Percentiles rank a stretch among this genome's conserved stretches.
Evolutionary conservation across 192 early-diverging fungal genomes (phyloP).

Genomic region (Coemansia sp.): DNA sequence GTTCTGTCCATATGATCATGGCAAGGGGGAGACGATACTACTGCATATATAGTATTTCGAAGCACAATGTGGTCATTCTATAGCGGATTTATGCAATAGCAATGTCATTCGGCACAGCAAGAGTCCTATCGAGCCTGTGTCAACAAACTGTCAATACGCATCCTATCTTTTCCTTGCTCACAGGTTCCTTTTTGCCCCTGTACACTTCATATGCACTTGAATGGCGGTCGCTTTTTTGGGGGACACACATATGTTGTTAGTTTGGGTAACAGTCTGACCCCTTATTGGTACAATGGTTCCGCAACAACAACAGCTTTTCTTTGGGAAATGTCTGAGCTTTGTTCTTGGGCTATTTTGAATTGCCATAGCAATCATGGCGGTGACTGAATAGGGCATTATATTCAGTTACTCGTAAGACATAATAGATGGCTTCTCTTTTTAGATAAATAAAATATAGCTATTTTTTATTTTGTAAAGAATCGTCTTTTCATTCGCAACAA

Average conservation of each 20-base stretch:
- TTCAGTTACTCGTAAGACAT: background rate
- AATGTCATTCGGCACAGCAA: background rate
- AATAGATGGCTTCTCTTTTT: background rate
- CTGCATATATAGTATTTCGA: background rate
- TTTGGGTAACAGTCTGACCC: background rate
- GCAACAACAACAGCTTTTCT: background rate
- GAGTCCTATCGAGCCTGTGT: background rate
- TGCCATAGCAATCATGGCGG: background rate
- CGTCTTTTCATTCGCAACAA: background rate
- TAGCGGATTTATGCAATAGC: conserved; percentile 7
- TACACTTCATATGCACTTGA: too few species aligned
- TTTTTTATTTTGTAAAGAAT: background rate
- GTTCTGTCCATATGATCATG: background rate
- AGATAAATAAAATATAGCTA: background rate
- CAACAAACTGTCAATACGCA: background rate
- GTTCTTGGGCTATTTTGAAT: background rate
- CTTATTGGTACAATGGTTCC: background rate
- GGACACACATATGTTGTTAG: too few species aligned
- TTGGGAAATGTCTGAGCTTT: background rate
- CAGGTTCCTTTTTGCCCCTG: too few species aligned
- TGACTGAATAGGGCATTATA: background rate
- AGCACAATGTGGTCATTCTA: background rate
- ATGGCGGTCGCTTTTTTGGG: too few species aligned
- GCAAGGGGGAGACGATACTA: background rate
- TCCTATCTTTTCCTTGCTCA: background rate